A percentile compares a stretch with the other conserved stretches of the same genome.
These are phyloP conservation scores for Elaeagnus macrophylla DNA, from an alignment of 306 rosid species.

Conservation along the genomic window DNA sequence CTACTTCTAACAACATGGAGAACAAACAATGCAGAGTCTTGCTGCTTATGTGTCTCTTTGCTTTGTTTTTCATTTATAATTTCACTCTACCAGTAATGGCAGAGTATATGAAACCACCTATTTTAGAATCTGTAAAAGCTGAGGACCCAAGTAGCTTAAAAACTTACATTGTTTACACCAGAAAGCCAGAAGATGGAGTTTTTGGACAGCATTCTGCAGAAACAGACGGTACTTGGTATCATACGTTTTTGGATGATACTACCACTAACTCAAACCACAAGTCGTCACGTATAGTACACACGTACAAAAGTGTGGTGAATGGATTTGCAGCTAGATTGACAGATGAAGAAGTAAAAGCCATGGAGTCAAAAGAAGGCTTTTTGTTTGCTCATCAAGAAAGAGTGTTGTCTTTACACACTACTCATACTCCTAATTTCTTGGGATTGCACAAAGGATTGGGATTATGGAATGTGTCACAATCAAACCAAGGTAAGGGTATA, in stretches of 20 bases:
- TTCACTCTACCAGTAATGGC: constrained; percentile 6
- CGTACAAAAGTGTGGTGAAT: constrained; percentile 38
- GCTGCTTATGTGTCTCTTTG: constrained; percentile 18
- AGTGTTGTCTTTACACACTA: constrained; percentile 36
- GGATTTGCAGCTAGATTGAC: constrained; percentile 65
- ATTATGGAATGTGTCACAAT: constrained; percentile 29
- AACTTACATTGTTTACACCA: constrained; percentile 50
- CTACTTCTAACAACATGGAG: constrained; percentile 22
- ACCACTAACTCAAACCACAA: constrained; percentile 11
- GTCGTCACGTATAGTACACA: constrained; percentile 22
- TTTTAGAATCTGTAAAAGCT: neutral
- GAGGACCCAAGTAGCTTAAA: constrained; percentile 13
- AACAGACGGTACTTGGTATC: constrained; percentile 43
- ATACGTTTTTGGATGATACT: constrained; percentile 44
- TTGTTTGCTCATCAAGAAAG: constrained; percentile 34
- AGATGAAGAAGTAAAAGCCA: constrained; percentile 28
- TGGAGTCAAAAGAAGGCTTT: constrained; percentile 39
- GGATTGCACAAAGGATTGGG: constrained; percentile 40
- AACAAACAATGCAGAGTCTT: constrained; percentile 8
- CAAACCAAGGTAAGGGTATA: constrained; percentile 55
- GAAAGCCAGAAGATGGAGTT: constrained; percentile 26
- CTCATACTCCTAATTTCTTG: constrained; percentile 45
- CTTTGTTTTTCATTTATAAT: constrained; percentile 21
- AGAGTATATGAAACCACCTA: neutral
- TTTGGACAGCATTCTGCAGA: constrained; percentile 19